Percentiles rank a stretch among this genome's conserved stretches.
These are phyloP conservation scores for Karstenula rhodostoma DNA, from an alignment of 2,329 filamentous ascomycete genomes.

Conservation along the genomic window DNA sequence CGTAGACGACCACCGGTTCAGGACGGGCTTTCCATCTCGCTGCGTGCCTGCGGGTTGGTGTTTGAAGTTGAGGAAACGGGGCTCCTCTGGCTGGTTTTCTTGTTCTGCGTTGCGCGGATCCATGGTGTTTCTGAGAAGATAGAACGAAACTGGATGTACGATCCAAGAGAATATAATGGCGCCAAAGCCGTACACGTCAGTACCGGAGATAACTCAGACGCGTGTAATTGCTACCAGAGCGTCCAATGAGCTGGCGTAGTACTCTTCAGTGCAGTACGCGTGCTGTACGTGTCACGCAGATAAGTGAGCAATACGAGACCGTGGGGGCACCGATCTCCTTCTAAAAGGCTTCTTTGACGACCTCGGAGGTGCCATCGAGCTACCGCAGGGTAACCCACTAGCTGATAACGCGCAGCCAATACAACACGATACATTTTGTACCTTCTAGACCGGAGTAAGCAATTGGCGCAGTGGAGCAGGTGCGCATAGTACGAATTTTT, in stretches of 20 bases:
- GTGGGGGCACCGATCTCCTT: slow-evolving; percentile 24
- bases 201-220: not conserved
- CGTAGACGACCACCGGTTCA: slow-evolving; percentile 87
- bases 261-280: not conserved
- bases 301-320: slow-evolving; percentile 21
- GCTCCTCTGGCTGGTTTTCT: slow-evolving; percentile 48
- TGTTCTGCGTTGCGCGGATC: slow-evolving; percentile 48
- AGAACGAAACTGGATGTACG: not conserved
- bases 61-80: slow-evolving; percentile 65
- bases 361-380: slow-evolving; percentile 8
- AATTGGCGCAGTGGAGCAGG: slow-evolving; percentile 27
- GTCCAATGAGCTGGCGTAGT: not conserved
- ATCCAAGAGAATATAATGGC: not conserved
- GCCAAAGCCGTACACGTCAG: not conserved
- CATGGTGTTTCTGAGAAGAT: slow-evolving; percentile 32
- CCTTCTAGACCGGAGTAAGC: slow-evolving; percentile 26
- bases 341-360: slow-evolving; percentile 25
- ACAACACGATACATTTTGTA: slow-evolving; percentile 23
- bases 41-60: slow-evolving; percentile 61
- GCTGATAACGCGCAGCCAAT: slow-evolving; percentile 36
- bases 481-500: slow-evolving; percentile 19
- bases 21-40: slow-evolving; percentile 65
- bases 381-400: slow-evolving; percentile 19
- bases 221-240: not conserved
- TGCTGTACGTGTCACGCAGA: slow-evolving; percentile 3